Evolutionary conservation across 306 rosid genomes (phyloP), one percentile per base, ranked within the genome.

Genomic region (Cucumis cinereus): DNA sequence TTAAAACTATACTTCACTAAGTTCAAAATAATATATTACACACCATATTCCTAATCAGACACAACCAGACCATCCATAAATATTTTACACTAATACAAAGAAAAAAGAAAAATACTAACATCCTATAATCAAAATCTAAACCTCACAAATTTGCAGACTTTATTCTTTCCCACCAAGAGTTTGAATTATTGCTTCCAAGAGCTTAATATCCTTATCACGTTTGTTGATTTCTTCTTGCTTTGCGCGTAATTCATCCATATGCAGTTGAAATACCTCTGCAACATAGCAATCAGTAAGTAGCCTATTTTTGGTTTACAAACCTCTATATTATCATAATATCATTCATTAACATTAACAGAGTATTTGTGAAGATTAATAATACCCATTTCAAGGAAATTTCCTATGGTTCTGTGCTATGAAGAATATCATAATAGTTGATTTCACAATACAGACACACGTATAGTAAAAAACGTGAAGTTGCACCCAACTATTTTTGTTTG

Each of bases 171-270:
- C 98, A 59, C 97, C 96, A 54, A 94, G 96, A 8, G 97, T 91
- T 68, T 89, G 91, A 77, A 91, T 89, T 77, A 94, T 89, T 33
- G 96, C 94, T 86, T 91, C 93, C 76, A 94, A 86, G 68, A 94
- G 83, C 54, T 94, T 91, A 36, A 94, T 90, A 53, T 94, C 97
- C 54, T 82, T 73, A 71, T 92, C 97, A n/a, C 97, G 97, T 85
- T 91, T 91, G 14, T 81, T 7, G 24, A 94, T 94, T 85, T 91
- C 93, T 69, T 87, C 90, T 74, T 91, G 96, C 85, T 86, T 90
- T 28, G 93, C 79, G 0, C 97, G 96, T 79, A 94, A 80, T 84
- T 94, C 98, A 77, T 94, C 98, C 98, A 94, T 85, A 82, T 94
- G 98, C 78, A 94, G 84, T 82, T 89, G 84, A 85, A 94, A 94